Conservation (phyloP, 2,329 filamentous ascomycete genomes). For the Leptographium wingfieldii region DNA sequence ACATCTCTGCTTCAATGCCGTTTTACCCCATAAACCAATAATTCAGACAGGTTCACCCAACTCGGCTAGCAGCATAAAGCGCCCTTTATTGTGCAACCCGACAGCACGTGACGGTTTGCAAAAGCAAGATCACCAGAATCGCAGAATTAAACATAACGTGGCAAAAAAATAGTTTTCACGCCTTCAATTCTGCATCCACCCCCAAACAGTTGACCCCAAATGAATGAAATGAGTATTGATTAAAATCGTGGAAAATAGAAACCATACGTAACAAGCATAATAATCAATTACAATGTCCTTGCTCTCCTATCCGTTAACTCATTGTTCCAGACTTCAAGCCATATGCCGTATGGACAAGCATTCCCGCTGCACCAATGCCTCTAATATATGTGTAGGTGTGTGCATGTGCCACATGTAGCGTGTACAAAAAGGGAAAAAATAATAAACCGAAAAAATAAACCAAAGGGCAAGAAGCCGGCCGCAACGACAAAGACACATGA, state of each 20-base stretch:
- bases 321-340: not conserved
- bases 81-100: no score
- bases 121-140: not conserved
- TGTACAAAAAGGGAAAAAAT: not conserved
- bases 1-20: no score
- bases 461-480: not conserved
- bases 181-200: no score
- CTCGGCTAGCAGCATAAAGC: no score
- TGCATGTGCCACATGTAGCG: not conserved
- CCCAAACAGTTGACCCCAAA: not conserved
- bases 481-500: not conserved
- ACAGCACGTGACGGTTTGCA: no score
- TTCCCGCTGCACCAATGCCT: slow-evolving; percentile 3
- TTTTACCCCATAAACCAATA: no score
- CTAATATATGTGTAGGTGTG: not conserved
- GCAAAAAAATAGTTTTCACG: no score
- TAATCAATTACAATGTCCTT: not conserved
- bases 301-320: slow-evolving; percentile 1
- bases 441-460: not conserved
- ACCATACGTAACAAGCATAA: not conserved
- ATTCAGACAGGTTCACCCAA: no score
- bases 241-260: not conserved
- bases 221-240: not conserved
- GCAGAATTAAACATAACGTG: not conserved
- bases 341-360: not conserved